phyloP scores from a whole-genome alignment of 2,329 filamentous ascomycete species.

The Rugonectria rugulosa region DNA sequence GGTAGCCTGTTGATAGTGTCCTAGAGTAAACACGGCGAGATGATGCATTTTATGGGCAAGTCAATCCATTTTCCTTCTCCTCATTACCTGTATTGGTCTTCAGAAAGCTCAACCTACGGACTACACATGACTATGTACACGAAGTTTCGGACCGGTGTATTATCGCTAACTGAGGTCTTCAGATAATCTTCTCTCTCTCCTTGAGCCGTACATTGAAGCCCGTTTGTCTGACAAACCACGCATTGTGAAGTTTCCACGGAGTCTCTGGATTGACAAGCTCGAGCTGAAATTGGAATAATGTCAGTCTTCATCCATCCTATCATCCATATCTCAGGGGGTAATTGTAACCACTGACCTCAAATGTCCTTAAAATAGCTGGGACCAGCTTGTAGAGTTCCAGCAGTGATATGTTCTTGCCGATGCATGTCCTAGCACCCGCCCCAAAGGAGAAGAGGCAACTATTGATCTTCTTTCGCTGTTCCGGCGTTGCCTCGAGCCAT shows the following conservation, averaged over 20 bases:
- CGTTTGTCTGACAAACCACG: constrained; percentile 21
- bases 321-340: too few species aligned
- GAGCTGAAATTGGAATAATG: too few species aligned
- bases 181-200: constrained; percentile 13
- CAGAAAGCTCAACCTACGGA: too few species aligned
- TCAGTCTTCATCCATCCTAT: neutral
- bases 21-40: too few species aligned
- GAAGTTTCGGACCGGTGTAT: too few species aligned
- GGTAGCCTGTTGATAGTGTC: too few species aligned
- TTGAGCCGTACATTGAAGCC: constrained; percentile 9
- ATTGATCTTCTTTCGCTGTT: constrained; percentile 35
- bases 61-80: too few species aligned
- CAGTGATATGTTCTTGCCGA: constrained; percentile 69
- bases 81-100: too few species aligned
- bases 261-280: constrained; percentile 55
- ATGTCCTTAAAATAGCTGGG: constrained; percentile 42
- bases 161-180: too few species aligned
- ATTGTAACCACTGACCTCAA: constrained; percentile 8
- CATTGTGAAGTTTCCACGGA: constrained; percentile 10
- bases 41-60: too few species aligned
- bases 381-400: constrained; percentile 70
- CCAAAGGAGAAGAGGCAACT: constrained; percentile 63
- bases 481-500: constrained; percentile 62
- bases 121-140: too few species aligned
- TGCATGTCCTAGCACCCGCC: constrained; percentile 73